Evolutionary conservation across 2,329 filamentous ascomycete species (phyloP).

Genomic region (Aspergillaceae sp.): DNA sequence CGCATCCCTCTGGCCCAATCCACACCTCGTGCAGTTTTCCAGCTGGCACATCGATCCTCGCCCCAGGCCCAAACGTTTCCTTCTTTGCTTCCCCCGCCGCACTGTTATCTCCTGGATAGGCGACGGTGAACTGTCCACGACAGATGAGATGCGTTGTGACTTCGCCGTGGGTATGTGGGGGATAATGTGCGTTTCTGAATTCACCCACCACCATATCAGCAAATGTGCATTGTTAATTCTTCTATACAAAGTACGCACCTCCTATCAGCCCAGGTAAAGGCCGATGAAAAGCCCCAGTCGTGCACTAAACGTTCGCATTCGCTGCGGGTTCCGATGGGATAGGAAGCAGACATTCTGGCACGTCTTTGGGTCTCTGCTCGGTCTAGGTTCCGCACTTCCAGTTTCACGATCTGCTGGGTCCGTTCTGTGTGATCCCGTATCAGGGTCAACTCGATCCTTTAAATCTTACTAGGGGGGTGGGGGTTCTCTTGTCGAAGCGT

Average conservation of each 20-base stretch:
- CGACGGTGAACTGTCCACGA: constrained; percentile 48
- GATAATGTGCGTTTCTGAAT: constrained; percentile 49
- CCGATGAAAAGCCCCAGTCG: constrained; percentile 51
- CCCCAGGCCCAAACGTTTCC: constrained; percentile 48
- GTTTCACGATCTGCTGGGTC: too few species aligned
- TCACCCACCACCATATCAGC: not conserved
- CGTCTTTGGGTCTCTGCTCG: too few species aligned
- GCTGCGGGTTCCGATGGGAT: constrained; percentile 25
- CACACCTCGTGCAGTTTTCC: constrained; percentile 52
- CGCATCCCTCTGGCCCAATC: constrained; percentile 51
- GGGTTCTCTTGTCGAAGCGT: not conserved
- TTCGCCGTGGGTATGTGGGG: constrained; percentile 49
- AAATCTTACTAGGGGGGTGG: not conserved
- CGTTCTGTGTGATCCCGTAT: too few species aligned
- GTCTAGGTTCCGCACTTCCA: too few species aligned
- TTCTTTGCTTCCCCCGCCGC: constrained; percentile 29
- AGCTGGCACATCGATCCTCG: constrained; percentile 50
- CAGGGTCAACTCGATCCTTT: too few species aligned
- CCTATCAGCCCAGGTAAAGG: constrained; percentile 55
- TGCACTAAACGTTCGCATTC: constrained; percentile 48
- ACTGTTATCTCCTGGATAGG: constrained; percentile 45
- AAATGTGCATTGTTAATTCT: not conserved
- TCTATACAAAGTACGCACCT: constrained; percentile 35
- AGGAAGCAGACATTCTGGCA: constrained; percentile 19
- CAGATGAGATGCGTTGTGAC: constrained; percentile 54